These are phyloP conservation scores for Colletotrichum cuscutae DNA, from an alignment of 2,329 filamentous ascomycete species.

Conservation along the genomic window DNA sequence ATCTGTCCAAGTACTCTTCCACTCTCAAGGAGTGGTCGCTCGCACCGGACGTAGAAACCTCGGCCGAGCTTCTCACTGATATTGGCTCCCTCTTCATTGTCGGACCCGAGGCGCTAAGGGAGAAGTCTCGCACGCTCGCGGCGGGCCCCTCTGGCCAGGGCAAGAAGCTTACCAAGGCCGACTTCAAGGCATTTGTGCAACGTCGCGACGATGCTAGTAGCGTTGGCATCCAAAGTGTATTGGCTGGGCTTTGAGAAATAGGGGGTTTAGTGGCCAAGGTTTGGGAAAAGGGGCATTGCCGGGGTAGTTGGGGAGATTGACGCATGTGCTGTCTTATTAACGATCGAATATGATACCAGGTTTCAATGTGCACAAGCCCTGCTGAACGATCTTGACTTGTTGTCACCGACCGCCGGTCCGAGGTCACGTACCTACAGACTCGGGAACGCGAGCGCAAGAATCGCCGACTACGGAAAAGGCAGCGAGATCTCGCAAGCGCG, in stretches of 20 bases:
- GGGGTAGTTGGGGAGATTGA: neutral
- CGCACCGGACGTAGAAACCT: constrained; percentile 72
- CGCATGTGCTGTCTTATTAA: constrained; percentile 2
- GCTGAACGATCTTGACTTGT: neutral
- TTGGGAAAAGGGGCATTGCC: neutral
- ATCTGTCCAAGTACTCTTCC: constrained; percentile 92
- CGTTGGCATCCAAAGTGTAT: constrained; percentile 83
- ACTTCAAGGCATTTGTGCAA: constrained; percentile 86
- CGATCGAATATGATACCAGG: constrained; percentile 31
- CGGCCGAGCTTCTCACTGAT: constrained; percentile 88
- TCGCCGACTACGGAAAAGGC: neutral
- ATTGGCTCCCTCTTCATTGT: constrained; percentile 97
- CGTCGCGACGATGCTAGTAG: constrained; percentile 85
- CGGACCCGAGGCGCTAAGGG: constrained; percentile 79
- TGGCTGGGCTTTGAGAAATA: constrained; percentile 70
- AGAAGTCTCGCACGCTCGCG: constrained; percentile 72
- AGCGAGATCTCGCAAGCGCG: neutral
- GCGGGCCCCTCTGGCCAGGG: constrained; percentile 53
- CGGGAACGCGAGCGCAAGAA: neutral
- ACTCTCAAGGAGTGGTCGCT: constrained; percentile 86
- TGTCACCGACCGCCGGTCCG: neutral
- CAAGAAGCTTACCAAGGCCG: constrained; percentile 71
- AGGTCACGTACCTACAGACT: neutral
- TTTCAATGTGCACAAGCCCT: neutral
- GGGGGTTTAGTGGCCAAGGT: neutral